A percentile compares a stretch with the other conserved stretches of the same genome.
These are phyloP conservation scores for Venturia pyrina DNA, from an alignment of 2,329 filamentous ascomycete genomes.

Conservation along the genomic window DNA sequence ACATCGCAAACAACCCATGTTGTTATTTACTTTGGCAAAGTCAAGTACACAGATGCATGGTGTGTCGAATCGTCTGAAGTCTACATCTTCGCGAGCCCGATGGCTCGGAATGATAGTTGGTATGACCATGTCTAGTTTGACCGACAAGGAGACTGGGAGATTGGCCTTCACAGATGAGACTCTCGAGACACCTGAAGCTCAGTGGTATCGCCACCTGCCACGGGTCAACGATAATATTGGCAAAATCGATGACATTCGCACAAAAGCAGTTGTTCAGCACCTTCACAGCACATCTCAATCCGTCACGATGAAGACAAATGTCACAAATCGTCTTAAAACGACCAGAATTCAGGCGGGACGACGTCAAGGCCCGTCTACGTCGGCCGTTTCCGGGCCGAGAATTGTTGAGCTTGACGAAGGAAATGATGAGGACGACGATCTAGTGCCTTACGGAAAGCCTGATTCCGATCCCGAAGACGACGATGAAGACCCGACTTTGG, in stretches of 20 bases:
- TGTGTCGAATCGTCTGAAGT: constrained; percentile 74
- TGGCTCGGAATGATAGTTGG: constrained; percentile 86
- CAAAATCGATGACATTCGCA: constrained; percentile 32
- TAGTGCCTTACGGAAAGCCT: constrained; percentile 73
- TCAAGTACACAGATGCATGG: constrained; percentile 64
- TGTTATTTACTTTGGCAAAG: constrained; percentile 58
- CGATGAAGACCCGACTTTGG: constrained; percentile 81
- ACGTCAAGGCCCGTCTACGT: neutral
- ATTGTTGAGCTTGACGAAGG: constrained; percentile 45
- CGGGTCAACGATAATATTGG: constrained; percentile 54
- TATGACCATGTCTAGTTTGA: constrained; percentile 56
- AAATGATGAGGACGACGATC: constrained; percentile 46
- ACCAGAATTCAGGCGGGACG: neutral
- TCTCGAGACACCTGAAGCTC: constrained; percentile 59
- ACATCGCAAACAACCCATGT: constrained; percentile 53
- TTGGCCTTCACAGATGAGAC: constrained; percentile 83
- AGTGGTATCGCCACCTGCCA: constrained; percentile 62
- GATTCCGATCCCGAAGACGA: constrained; percentile 85
- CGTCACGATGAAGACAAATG: neutral
- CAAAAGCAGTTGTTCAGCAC: neutral
- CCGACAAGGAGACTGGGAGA: constrained; percentile 56
- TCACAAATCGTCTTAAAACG: neutral
- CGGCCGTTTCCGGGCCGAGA: constrained; percentile 27
- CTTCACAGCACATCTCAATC: neutral
- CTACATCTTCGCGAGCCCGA: constrained; percentile 63